These are phyloP conservation scores for Pelagophyceae sp. DNA, from an alignment of 352 stramenopile species.

Conservation along the genomic window DNA sequence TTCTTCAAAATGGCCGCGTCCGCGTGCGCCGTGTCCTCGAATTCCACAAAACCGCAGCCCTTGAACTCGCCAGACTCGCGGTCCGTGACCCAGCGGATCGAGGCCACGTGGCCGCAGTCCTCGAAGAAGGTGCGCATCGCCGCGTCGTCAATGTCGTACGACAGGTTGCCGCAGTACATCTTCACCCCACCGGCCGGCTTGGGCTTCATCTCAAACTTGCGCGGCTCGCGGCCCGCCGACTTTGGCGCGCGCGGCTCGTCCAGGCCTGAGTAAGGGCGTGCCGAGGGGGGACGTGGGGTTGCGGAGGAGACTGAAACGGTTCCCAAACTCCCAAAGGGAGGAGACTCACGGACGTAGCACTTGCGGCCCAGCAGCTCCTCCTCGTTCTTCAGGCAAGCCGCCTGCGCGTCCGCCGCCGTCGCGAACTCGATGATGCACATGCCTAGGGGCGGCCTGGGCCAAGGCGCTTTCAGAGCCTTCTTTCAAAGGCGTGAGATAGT, in stretches of 20 bases:
- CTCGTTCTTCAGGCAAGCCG: slow-evolving; percentile 48
- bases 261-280: slow-evolving; percentile 7
- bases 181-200: slow-evolving; percentile 33
- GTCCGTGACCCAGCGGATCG: slow-evolving; percentile 30
- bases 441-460: too few species aligned
- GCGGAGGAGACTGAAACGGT: too few species aligned
- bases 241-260: not conserved
- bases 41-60: slow-evolving; percentile 32
- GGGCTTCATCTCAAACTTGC: not conserved
- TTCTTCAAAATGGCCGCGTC: slow-evolving; percentile 27
- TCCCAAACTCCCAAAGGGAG: too few species aligned
- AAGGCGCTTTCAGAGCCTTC: too few species aligned
- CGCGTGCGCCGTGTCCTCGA: slow-evolving; percentile 25
- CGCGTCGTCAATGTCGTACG: slow-evolving; percentile 37
- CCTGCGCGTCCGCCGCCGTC: slow-evolving; percentile 47
- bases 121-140: slow-evolving; percentile 36
- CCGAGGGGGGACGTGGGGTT: too few species aligned
- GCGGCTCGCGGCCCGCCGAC: not conserved
- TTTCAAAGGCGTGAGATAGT: too few species aligned
- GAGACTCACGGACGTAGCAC: too few species aligned
- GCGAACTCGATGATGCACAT: slow-evolving; percentile 59
- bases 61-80: slow-evolving; percentile 31
- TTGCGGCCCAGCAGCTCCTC: slow-evolving; percentile 54
- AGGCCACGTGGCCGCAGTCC: slow-evolving; percentile 14
- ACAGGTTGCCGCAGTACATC: slow-evolving; percentile 37